Evolutionary conservation across 768 basidiomycete genomes (phyloP), one percentile per base, ranked within the genome.

Genomic region (Lactarius hatsudake): DNA sequence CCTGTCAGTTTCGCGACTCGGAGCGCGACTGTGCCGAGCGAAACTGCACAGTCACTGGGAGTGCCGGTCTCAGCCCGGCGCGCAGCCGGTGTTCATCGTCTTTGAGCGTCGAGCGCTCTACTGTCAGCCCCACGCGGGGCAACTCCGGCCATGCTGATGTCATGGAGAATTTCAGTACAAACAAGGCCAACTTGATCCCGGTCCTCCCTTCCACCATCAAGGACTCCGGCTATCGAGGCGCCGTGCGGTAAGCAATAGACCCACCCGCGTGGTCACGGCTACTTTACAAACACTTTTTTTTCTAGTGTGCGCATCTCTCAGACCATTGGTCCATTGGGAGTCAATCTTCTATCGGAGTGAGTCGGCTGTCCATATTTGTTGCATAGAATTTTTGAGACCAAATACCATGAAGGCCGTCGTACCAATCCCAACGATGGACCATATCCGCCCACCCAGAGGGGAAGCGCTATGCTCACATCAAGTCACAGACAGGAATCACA

Each of bases 21-120:
- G 91, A 94, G 72, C 85, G 90, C 32, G 93, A 94, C 79, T 93
- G 93, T 77, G 90, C 89, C 65, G 91, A n/a, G n/a, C n/a, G n/a
- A n/a, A n/a, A n/a, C n/a, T n/a, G 89, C 70, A 86, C 88, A 58
- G 89, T 92, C 18, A 85, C 88, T 23, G 87, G 82, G 30, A 74
- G 79, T 55, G 74, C 77, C 34, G 58, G 66, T 20, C 63, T 67
- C 7, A 65, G 64, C 17, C 61, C 68, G 6, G 54, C 58, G 2
- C 57, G 61, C 38, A 64, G 65, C 38, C 63, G 68, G 32, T 65
- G 71, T 28, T 70, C 71, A 45, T 71, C 1, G 64, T 61, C n/a
- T n/a, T n/a, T n/a, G 38, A 48, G 62, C 57, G 43, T 51, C 10
- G 70, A 63, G 18, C 64, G 42, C 3, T 62, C 64, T n/a, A 17